Evolutionary conservation across 148 eudicot genomes (phyloP).

Genomic region (Rhododendron ovatum): DNA sequence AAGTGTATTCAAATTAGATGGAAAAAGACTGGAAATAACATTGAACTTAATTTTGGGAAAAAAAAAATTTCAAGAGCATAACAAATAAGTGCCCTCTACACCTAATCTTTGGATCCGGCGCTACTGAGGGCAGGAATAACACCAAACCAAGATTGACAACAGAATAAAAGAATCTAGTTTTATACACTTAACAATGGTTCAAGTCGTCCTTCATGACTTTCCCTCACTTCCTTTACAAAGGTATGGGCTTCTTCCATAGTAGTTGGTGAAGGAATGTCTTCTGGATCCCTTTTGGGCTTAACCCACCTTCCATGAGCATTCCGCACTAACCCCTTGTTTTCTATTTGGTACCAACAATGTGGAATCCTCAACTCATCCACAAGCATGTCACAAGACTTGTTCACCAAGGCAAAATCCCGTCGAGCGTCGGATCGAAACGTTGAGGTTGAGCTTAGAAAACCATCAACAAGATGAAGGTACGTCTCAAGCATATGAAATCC

Average conservation of each 20-base stretch:
- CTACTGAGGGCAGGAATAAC: neutral
- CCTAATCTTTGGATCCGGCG: too few species aligned
- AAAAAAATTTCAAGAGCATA: too few species aligned
- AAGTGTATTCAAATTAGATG: too few species aligned
- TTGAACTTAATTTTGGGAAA: too few species aligned
- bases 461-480: slow-evolving; percentile 62
- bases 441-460: slow-evolving; percentile 28
- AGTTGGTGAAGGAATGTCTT: slow-evolving; percentile 63
- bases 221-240: slow-evolving; percentile 6
- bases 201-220: neutral
- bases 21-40: too few species aligned
- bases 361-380: slow-evolving; percentile 61
- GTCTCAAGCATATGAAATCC: slow-evolving; percentile 74
- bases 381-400: slow-evolving; percentile 64
- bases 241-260: slow-evolving; percentile 7
- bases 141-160: too few species aligned
- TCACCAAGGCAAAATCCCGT: slow-evolving; percentile 67
- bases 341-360: slow-evolving; percentile 57
- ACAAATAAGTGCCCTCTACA: too few species aligned
- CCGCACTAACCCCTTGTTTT: slow-evolving; percentile 54
- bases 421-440: slow-evolving; percentile 43
- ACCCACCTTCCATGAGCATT: slow-evolving; percentile 68
- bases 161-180: neutral
- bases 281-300: slow-evolving; percentile 62
- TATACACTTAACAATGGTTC: slow-evolving; percentile 3